A percentile compares a stretch with the other conserved stretches of the same genome.
Conservation (phyloP, 257 asterid genomes). For the Pogostemon cablin region DNA sequence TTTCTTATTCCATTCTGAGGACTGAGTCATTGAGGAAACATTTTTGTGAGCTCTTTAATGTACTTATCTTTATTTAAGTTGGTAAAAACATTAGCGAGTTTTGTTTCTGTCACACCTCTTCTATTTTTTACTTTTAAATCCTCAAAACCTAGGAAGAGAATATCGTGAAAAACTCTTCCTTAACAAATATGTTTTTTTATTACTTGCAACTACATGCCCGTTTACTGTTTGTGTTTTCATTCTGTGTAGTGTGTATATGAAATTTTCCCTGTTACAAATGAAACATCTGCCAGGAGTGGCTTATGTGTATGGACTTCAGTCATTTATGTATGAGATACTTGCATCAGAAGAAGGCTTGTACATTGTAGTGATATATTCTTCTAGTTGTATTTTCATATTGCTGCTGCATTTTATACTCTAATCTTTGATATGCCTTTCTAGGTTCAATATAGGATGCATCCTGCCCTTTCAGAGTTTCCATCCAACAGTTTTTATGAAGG, state of each 20-base stretch:
- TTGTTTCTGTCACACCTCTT: constrained; percentile 12
- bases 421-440: constrained; percentile 36
- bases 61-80: constrained; percentile 13
- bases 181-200: too few relatives aligned
- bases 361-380: constrained; percentile 9
- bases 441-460: constrained; percentile 99
- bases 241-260: constrained; percentile 2
- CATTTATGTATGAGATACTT: constrained; percentile 20
- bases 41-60: constrained; percentile 3
- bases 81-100: constrained; percentile 20
- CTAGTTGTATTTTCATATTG: constrained; percentile 21
- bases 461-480: constrained; percentile 95
- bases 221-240: neutral
- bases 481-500: constrained; percentile 99
- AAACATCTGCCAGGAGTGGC: neutral
- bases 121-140: constrained; percentile 1
- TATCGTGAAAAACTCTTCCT: too few relatives aligned
- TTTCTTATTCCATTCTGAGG: constrained; percentile 21
- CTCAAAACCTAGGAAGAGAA: constrained; percentile 4
- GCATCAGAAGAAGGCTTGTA: constrained; percentile 21
- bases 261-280: neutral
- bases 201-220: neutral
- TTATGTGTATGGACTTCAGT: constrained; percentile 14
- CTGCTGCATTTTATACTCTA: neutral
- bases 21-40: neutral